Evolutionary conservation across 495 filamentous ascomycete genomes (phyloP), one percentile per base, ranked within the genome.

Genomic region (Chaetomium tenue): DNA sequence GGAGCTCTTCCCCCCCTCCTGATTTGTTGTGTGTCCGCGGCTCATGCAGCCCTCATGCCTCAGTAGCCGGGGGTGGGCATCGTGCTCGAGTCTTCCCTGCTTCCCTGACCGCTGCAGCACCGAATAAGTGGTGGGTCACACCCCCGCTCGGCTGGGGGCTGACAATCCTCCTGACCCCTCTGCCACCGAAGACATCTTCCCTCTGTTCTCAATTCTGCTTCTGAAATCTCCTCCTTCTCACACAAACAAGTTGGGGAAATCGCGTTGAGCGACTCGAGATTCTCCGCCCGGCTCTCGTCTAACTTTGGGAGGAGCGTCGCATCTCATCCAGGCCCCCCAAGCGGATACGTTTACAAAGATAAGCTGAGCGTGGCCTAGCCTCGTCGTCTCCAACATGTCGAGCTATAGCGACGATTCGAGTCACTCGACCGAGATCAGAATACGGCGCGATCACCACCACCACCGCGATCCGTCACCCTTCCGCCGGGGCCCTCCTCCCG

Each of bases 61-160:
- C 40, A 23, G 44, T 46, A 22, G 54, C 30, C 40, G 51, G 46
- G 46, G 46, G 37, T 25, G 39, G 1, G 23, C 63, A 26, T 59
- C 46, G 30, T 59, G 46, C 63, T 33, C 33, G 46, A 64, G 46
- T 39, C 56, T 54, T 42, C 58, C 58, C 63, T 64, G 66, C 67
- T 63, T 64, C 58, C 65, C 59, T 46, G 59, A 50, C 11, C 64
- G 52, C 11, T 62, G 52, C 60, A 62, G 46, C 67, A 53, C 65
- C 67, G 66, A 71, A 71, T 71, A 74, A 72, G 72, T 70, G 73
- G 70, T 72, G 70, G 72, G 70, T 71, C 71, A 69, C 70, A 69
- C 68, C 73, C 65, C 72, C 72, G 69, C 72, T 69, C 64, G 61
- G 67, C 59, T 68, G 64, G 58, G 64, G 63, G 70, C 66, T 70